phyloP scores from a whole-genome alignment of 2,329 filamentous ascomycete genomes.

The Phaeosphaeria sp. region DNA sequence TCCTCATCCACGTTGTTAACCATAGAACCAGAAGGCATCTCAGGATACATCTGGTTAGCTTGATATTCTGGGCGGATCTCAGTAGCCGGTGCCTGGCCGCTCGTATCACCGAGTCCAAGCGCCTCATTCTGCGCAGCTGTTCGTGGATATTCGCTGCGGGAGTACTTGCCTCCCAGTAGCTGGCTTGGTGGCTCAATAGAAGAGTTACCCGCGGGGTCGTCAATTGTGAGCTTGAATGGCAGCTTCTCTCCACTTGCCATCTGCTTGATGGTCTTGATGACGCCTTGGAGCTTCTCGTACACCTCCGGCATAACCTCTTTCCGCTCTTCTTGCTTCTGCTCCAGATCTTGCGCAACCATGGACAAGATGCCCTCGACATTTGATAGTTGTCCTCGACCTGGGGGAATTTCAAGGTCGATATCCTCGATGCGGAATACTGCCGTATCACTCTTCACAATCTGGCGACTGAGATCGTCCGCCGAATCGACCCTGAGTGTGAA shows the following conservation, averaged over 20 bases:
- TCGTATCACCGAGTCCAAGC: conserved; percentile 72
- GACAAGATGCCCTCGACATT: conserved; percentile 89
- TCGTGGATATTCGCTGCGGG: conserved; percentile 81
- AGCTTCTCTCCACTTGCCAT: conserved; percentile 81
- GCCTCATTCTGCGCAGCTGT: conserved; percentile 85
- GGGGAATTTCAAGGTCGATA: conserved; percentile 89
- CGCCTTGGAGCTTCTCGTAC: conserved; percentile 75
- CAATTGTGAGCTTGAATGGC: conserved; percentile 86
- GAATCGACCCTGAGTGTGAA: conserved; percentile 82
- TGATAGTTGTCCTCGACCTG: conserved; percentile 87
- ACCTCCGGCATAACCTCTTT: conserved; percentile 81
- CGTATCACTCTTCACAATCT: conserved; percentile 91
- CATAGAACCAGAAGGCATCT: conserved; percentile 45
- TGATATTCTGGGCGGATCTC: conserved; percentile 63
- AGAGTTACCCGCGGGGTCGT: conserved; percentile 94
- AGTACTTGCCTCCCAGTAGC: conserved; percentile 85
- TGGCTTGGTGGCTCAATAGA: conserved; percentile 87
- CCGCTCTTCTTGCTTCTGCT: conserved; percentile 80
- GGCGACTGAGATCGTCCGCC: conserved; percentile 77
- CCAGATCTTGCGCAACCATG: conserved; percentile 80
- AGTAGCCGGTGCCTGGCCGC: conserved; percentile 60
- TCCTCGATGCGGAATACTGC: conserved; percentile 88
- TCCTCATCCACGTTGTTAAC: conserved; percentile 59
- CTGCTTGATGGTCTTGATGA: conserved; percentile 75
- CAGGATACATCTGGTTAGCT: conserved; percentile 53